These are phyloP conservation scores for Fusarium devonianum DNA, from an alignment of 2,329 filamentous ascomycete genomes.

Conservation along the genomic window DNA sequence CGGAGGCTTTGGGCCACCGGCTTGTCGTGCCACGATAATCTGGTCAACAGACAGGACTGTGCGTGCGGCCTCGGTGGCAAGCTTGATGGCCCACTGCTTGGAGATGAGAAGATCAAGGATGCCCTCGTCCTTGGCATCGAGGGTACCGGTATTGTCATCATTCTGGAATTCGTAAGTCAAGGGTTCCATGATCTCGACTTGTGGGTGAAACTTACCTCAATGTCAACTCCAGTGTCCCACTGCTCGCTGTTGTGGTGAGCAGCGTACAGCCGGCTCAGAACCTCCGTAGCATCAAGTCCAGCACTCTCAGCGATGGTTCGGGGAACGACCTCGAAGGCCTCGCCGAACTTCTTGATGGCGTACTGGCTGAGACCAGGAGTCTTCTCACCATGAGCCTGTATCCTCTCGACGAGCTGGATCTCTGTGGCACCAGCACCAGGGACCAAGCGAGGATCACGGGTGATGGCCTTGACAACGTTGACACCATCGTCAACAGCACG, in stretches of 20 bases:
- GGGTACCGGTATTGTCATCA: slow-evolving; percentile 77
- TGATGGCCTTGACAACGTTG: slow-evolving; percentile 98
- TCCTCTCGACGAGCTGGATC: slow-evolving; percentile 89
- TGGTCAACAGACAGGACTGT: slow-evolving; percentile 97
- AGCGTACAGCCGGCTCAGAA: slow-evolving; percentile 89
- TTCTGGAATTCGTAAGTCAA: slow-evolving; percentile 58
- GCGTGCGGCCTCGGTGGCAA: slow-evolving; percentile 92
- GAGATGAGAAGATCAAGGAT: slow-evolving; percentile 91
- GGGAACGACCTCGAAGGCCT: slow-evolving; percentile 97
- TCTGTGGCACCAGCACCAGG: slow-evolving; percentile 95
- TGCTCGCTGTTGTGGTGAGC: slow-evolving; percentile 88
- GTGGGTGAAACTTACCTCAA: slow-evolving; percentile 67
- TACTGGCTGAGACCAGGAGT: slow-evolving; percentile 94
- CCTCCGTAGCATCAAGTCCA: slow-evolving; percentile 95
- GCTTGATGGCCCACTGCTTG: slow-evolving; percentile 96
- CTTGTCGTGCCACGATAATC: slow-evolving; percentile 97
- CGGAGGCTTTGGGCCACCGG: slow-evolving; percentile 95
- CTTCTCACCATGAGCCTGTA: slow-evolving; percentile 89
- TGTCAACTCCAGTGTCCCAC: slow-evolving; percentile 92
- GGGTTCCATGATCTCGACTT: neutral
- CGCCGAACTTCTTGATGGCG: slow-evolving; percentile 95
- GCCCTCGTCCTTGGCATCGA: slow-evolving; percentile 86
- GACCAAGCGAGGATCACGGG: slow-evolving; percentile 87
- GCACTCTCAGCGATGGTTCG: slow-evolving; percentile 94
- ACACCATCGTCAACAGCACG: slow-evolving; percentile 97